Evolutionary conservation across 495 filamentous ascomycete species (phyloP).

Genomic region (Talaromyces liani): DNA sequence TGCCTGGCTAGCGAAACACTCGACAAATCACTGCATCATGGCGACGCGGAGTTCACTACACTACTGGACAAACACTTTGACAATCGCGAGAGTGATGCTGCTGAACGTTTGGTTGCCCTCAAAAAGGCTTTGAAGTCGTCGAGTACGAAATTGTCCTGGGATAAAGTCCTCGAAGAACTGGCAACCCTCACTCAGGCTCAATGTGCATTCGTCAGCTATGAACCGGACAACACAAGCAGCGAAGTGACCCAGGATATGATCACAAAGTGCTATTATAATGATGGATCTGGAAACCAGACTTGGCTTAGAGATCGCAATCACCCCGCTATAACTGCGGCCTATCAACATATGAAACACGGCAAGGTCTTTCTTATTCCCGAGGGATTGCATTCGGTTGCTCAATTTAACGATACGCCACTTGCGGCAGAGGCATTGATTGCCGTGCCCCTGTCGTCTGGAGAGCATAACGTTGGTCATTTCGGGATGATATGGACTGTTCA

Average conservation of each 20-base stretch:
- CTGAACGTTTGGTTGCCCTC: constrained; percentile 54
- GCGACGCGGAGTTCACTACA: constrained; percentile 42
- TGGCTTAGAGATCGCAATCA: constrained; percentile 55
- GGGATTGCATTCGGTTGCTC: constrained; percentile 48
- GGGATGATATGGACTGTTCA: constrained; percentile 67
- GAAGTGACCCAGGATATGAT: constrained; percentile 52
- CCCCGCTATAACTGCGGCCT: constrained; percentile 56
- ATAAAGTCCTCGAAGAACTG: constrained; percentile 57
- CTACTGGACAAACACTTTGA: constrained; percentile 40
- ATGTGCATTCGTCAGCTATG: constrained; percentile 57
- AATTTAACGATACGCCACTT: constrained; percentile 52
- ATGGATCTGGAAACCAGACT: constrained; percentile 47
- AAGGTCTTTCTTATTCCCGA: constrained; percentile 68
- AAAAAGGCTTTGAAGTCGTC: constrained; percentile 51
- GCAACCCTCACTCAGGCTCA: constrained; percentile 58
- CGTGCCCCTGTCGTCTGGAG: constrained; percentile 62
- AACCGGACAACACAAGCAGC: constrained; percentile 8
- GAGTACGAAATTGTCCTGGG: constrained; percentile 60
- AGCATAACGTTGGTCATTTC: constrained; percentile 66
- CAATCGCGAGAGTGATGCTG: constrained; percentile 50
- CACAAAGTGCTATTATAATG: constrained; percentile 61
- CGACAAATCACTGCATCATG: constrained; percentile 33
- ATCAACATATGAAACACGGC: constrained; percentile 64
- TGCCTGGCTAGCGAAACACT: constrained; percentile 34
- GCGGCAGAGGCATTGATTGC: constrained; percentile 63